phyloP scores from a whole-genome alignment of 352 stramenopile genomes.

The Phytophthora fragariae region DNA sequence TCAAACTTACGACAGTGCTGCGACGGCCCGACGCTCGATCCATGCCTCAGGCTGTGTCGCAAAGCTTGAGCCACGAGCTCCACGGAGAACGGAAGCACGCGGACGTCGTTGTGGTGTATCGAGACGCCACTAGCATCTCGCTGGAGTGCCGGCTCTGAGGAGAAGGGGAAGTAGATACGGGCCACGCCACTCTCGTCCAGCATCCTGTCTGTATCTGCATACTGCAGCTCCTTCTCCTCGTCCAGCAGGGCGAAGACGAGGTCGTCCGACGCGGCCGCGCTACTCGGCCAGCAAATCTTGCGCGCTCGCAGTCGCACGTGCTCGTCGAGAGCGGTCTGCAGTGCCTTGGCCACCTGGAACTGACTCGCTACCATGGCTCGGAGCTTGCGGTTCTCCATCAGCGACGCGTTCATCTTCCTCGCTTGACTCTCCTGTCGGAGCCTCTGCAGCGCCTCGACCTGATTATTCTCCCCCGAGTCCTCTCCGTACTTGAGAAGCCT shows the following conservation, averaged over 20 bases:
- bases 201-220: constrained; percentile 32
- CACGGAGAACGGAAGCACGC: constrained; percentile 31
- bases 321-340: constrained; percentile 31
- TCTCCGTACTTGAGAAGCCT: constrained; percentile 4
- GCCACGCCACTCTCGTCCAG: constrained; percentile 32
- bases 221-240: constrained; percentile 38
- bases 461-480: constrained; percentile 7
- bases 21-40: constrained; percentile 20
- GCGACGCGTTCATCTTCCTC: constrained; percentile 13
- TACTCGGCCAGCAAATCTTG: constrained; percentile 32
- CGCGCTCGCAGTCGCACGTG: constrained; percentile 30
- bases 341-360: constrained; percentile 26
- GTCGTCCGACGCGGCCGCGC: constrained; percentile 30
- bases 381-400: constrained; percentile 35
- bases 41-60: constrained; percentile 28
- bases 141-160: constrained; percentile 23
- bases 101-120: constrained; percentile 38
- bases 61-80: constrained; percentile 18
- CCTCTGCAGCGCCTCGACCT: constrained; percentile 15
- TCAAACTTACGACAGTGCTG: constrained; percentile 30
- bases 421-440: constrained; percentile 15
- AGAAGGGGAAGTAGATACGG: constrained; percentile 29
- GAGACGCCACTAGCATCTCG: constrained; percentile 12
- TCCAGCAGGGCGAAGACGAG: constrained; percentile 41
- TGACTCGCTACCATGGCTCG: constrained; percentile 21